Evolutionary conservation across 2,329 filamentous ascomycete species (phyloP), one percentile per base, ranked within the genome.

Genomic region (Ophiocordyceps camponoti-rufipedis): DNA sequence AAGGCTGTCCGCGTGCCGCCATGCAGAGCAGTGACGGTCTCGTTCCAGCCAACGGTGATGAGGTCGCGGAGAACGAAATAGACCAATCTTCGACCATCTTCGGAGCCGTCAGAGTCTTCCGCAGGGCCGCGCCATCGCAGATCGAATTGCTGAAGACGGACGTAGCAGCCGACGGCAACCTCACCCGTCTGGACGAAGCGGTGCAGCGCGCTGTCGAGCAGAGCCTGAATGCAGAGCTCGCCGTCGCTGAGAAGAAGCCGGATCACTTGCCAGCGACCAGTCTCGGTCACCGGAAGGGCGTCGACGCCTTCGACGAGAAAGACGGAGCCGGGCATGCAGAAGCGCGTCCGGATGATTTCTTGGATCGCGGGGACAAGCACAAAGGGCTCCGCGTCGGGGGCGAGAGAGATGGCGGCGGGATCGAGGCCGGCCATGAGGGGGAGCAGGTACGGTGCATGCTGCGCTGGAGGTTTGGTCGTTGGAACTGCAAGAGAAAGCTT

Each of bases 171-270:
- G 11, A 68, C 58, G 4, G 56, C 58, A 33, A 75, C 51, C n/a
- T 66, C 62, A 2, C 63, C 65, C 1, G 53, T 54, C 39, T 71
- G 63, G 9, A 73, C 59, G n/a, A 71, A 63, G 4, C 63, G 60
- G 44, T 75, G 70, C 56, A 70, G 62, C 42, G 63, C 62, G 1
- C 62, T 57, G 7, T 57, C 55, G 40, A 75, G 54, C 8, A 76
- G 55, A 0, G 70, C 70, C 53, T 76, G 72, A n/a, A 76, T 62
- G 50, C 69, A 74, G 4, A 74, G 54, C 51, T 68, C 61, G 1
- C 72, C 71, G 49, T 76, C 72, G 35, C 71, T 68, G 0, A 76
- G 62, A 0, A 75, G 45, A 11, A 76, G 50, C 2, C 71, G 62
- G 1, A 74, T 52, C 2, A 62, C 59, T 31, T 69, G 66, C 62